Percentiles rank a stretch among this genome's conserved stretches.
Conservation (phyloP, 2,329 filamentous ascomycete genomes). For the Didymella glomerata region DNA sequence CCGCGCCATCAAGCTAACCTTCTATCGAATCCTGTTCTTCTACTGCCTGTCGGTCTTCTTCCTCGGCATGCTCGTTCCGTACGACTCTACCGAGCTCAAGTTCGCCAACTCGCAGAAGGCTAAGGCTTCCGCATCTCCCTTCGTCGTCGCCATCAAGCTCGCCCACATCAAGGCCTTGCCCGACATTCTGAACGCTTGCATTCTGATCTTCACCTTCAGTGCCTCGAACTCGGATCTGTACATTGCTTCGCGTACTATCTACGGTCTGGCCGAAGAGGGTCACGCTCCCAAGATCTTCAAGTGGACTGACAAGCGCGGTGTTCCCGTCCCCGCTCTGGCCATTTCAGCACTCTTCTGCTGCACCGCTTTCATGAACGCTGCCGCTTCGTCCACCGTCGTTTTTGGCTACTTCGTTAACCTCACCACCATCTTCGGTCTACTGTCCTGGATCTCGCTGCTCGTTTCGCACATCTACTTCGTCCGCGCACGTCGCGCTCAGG, state of each 20-base stretch:
- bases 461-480: slow-evolving; percentile 61
- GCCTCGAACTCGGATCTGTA: slow-evolving; percentile 81
- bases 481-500: slow-evolving; percentile 56
- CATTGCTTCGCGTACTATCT: slow-evolving; percentile 75
- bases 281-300: slow-evolving; percentile 77
- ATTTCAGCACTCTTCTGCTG: slow-evolving; percentile 69
- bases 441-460: slow-evolving; percentile 61
- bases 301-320: slow-evolving; percentile 73
- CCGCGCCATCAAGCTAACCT: slow-evolving; percentile 79
- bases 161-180: slow-evolving; percentile 70
- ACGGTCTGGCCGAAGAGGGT: slow-evolving; percentile 75
- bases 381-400: slow-evolving; percentile 52
- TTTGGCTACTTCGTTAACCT: slow-evolving; percentile 61
- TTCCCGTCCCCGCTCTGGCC: slow-evolving; percentile 72
- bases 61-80: slow-evolving; percentile 79
- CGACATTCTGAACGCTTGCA: slow-evolving; percentile 76
- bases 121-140: slow-evolving; percentile 69
- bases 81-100: slow-evolving; percentile 67
- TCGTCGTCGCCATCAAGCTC: slow-evolving; percentile 75
- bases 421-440: slow-evolving; percentile 52
- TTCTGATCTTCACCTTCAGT: slow-evolving; percentile 78
- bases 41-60: slow-evolving; percentile 78
- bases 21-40: slow-evolving; percentile 83
- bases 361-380: slow-evolving; percentile 68
- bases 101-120: slow-evolving; percentile 62